Evolutionary conservation across 495 filamentous ascomycete genomes (phyloP).

Genomic region (Amorphotheca resinae): DNA sequence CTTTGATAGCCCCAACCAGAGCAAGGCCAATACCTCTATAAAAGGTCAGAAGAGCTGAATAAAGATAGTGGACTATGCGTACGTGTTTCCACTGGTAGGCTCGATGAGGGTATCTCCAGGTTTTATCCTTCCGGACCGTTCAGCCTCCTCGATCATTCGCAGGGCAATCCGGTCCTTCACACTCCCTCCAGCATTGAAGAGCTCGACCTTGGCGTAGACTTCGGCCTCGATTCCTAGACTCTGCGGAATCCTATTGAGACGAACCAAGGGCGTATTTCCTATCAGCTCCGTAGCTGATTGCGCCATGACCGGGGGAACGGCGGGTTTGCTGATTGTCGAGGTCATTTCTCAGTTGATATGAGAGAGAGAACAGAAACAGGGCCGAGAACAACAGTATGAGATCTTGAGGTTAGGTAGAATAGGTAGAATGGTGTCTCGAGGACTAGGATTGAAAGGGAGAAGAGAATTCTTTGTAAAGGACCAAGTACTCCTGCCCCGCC

Average conservation of each 20-base stretch:
- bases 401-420: no score
- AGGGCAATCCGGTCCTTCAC: conserved; percentile 96
- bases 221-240: conserved; percentile 78
- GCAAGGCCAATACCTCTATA: conserved; percentile 82
- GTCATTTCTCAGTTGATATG: no score
- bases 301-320: conserved; percentile 10
- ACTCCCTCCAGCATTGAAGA: conserved; percentile 94
- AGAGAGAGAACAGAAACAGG: no score
- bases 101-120: conserved; percentile 96
- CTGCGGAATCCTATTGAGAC: conserved; percentile 82
- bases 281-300: conserved; percentile 48
- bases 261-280: conserved; percentile 89
- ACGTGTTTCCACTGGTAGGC: conserved; percentile 95
- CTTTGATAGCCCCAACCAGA: conserved; percentile 87
- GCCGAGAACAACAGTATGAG: no score
- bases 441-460: no score
- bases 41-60: conserved; percentile 10
- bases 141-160: conserved; percentile 96
- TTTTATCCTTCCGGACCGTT: conserved; percentile 83
- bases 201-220: conserved; percentile 90
- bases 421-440: no score
- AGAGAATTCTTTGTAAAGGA: no score
- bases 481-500: no score
- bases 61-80: conserved; percentile 19
- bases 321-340: conserved; percentile 9